Evolutionary conservation across 2,329 filamentous ascomycete genomes (phyloP).

Genomic region (Ophiostoma montium): DNA sequence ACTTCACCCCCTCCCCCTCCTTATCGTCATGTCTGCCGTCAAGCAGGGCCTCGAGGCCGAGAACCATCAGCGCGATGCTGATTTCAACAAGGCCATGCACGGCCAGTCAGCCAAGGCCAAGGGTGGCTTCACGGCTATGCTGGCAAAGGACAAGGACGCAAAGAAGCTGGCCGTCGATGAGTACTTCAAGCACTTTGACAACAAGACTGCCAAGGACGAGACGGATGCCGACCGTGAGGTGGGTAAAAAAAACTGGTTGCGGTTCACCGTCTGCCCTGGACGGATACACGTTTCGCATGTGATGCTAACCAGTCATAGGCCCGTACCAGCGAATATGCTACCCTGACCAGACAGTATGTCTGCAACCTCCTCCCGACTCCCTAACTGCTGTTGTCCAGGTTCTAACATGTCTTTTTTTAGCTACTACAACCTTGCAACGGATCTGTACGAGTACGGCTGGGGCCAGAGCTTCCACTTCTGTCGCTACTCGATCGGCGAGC

Average conservation of each 20-base stretch:
- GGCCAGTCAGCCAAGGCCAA: slow-evolving; percentile 52
- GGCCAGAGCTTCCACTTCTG: slow-evolving; percentile 95
- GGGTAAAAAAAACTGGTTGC: slow-evolving; percentile 20
- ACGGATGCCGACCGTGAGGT: slow-evolving; percentile 72
- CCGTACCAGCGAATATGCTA: slow-evolving; percentile 78
- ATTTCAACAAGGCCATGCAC: slow-evolving; percentile 82
- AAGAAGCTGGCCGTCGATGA: slow-evolving; percentile 54
- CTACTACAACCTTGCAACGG: slow-evolving; percentile 90
- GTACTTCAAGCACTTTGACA: slow-evolving; percentile 82
- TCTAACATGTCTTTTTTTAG: background rate
- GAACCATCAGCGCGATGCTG: slow-evolving; percentile 73
- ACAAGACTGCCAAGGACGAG: slow-evolving; percentile 60
- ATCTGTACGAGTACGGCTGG: slow-evolving; percentile 95
- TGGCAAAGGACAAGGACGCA: slow-evolving; percentile 56
- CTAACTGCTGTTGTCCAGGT: background rate
- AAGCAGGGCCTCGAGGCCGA: slow-evolving; percentile 53
- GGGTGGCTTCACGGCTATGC: slow-evolving; percentile 70
- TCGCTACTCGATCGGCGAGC: slow-evolving; percentile 75
- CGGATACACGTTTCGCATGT: background rate
- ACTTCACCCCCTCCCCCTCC: background rate
- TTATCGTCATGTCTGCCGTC: slow-evolving; percentile 4
- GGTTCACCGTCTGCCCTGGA: background rate
- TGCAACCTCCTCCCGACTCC: too few species aligned
- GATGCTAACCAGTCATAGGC: slow-evolving; percentile 31
- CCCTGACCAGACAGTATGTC: slow-evolving; percentile 70